phyloP scores from a whole-genome alignment of 164 flowering plant species.

The Vitis rupestris region DNA sequence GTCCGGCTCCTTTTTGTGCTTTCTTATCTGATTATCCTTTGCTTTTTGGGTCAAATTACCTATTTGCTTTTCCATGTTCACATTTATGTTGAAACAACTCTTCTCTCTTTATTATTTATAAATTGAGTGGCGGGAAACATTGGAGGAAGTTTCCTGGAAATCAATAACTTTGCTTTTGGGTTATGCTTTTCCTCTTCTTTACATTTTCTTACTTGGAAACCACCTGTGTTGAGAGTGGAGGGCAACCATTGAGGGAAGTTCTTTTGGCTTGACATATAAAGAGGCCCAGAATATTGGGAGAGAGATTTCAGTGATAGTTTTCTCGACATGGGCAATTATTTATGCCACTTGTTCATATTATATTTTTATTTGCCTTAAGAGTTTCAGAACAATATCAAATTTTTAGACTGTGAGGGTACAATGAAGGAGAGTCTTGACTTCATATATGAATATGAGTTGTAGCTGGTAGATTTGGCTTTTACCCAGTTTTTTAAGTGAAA shows the following conservation, averaged over 20 bases:
- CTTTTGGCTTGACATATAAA: not conserved
- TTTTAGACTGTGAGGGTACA: no score
- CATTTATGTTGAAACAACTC: not conserved
- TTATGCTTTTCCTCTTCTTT: no score
- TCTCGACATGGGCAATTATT: no score
- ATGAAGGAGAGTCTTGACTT: no score
- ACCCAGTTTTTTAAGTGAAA: not conserved
- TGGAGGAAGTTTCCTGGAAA: conserved; percentile 16
- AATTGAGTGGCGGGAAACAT: not conserved
- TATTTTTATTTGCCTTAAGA: not conserved
- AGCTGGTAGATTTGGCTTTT: not conserved
- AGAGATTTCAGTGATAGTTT: no score
- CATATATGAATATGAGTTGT: no score
- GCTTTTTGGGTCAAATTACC: conserved; percentile 10
- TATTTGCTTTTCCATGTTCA: not conserved
- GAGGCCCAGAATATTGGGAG: not conserved
- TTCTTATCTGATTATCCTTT: conserved; percentile 12
- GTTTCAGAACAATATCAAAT: not conserved
- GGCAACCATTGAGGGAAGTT: not conserved
- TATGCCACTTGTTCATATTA: no score
- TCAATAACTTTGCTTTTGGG: not conserved
- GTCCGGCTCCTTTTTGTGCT: conserved; percentile 4
- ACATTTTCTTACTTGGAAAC: no score
- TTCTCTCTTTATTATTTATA: not conserved
- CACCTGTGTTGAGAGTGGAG: no score